phyloP scores from a whole-genome alignment of 2,329 filamentous ascomycete genomes.

The Colletotrichum echinochloae region DNA sequence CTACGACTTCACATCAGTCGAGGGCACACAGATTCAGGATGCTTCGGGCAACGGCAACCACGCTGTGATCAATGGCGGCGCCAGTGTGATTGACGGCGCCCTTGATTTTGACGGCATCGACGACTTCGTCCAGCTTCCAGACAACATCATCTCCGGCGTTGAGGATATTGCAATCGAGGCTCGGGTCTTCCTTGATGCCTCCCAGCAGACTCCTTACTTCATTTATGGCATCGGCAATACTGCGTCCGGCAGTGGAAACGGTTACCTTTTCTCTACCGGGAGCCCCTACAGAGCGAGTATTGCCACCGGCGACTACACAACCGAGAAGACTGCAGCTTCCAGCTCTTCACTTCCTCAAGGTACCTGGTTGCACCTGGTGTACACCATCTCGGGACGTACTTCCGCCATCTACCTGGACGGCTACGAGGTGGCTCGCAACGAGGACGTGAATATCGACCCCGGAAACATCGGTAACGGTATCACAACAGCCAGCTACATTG shows the following conservation, averaged over 20 bases:
- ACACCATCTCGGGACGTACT: conserved; percentile 39
- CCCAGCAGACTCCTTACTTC: conserved; percentile 44
- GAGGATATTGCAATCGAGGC: conserved; percentile 42
- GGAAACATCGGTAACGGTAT: conserved; percentile 41
- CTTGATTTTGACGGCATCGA: conserved; percentile 44
- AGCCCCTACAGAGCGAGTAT: conserved; percentile 43
- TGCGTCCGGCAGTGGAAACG: conserved; percentile 39
- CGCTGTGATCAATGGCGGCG: conserved; percentile 42
- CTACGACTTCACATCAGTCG: conserved; percentile 42
- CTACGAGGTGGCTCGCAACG: conserved; percentile 43
- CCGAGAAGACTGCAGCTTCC: conserved; percentile 41
- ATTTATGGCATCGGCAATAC: conserved; percentile 46
- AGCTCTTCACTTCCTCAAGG: conserved; percentile 39
- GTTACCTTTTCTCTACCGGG: conserved; percentile 45
- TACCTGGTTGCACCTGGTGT: conserved; percentile 43
- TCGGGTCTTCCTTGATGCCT: conserved; percentile 40
- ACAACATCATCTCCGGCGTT: conserved; percentile 42
- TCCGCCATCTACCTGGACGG: conserved; percentile 51
- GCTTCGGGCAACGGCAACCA: conserved; percentile 42
- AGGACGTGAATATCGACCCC: conserved; percentile 35
- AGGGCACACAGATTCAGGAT: conserved; percentile 39
- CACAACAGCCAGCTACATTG: conserved; percentile 44
- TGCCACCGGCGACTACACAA: conserved; percentile 41
- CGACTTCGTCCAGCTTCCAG: conserved; percentile 43
- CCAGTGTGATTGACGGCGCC: conserved; percentile 36